Evolutionary conservation across 108 stramenopile species (phyloP).

Genomic region (Cyclotella baltica): DNA sequence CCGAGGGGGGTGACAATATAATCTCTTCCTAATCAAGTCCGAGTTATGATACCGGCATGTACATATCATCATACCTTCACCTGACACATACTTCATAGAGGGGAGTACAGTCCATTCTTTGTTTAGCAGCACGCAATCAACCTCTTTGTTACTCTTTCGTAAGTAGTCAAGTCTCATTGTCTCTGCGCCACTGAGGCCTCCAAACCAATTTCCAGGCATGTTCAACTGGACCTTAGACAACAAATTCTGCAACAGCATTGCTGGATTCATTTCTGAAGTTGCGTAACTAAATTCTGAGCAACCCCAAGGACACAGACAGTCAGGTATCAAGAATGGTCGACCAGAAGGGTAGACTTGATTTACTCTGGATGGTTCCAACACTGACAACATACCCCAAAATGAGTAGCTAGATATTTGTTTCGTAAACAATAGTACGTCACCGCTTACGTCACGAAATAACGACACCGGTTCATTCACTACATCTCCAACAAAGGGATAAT

Average conservation of each 20-base stretch:
- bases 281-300: conserved; percentile 15
- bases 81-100: neutral
- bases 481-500: neutral
- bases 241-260: neutral
- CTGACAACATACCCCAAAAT: neutral
- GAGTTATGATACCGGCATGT: neutral
- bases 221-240: conserved; percentile 8
- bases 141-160: neutral
- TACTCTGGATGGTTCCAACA: neutral
- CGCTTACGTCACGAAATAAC: neutral
- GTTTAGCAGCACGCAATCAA: conserved; percentile 5
- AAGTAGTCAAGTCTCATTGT: neutral
- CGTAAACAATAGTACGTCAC: neutral
- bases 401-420: neutral
- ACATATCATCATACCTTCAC: neutral
- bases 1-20: neutral
- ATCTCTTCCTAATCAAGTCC: neutral
- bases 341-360: neutral
- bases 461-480: neutral
- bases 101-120: neutral
- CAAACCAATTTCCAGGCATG: neutral
- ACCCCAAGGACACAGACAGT: conserved; percentile 24
- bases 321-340: conserved; percentile 4
- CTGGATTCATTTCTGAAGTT: neutral
- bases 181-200: neutral